Evolutionary conservation across 331 rosid species (phyloP), one percentile per base, ranked within the genome.

Genomic region (Rhamnella rubrinervis): DNA sequence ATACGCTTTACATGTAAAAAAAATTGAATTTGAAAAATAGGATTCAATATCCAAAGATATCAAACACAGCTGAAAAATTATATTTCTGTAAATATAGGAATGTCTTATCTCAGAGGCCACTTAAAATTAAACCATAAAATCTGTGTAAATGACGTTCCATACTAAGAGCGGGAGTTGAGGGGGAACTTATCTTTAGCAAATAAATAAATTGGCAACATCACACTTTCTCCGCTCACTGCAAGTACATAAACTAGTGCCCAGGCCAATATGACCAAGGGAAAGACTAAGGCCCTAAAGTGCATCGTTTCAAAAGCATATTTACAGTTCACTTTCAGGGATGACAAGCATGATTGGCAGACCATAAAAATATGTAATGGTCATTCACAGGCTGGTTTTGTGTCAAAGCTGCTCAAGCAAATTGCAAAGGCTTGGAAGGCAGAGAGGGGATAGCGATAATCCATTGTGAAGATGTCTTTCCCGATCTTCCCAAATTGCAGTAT

Each of bases 341-440:
- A 75, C 78, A 53, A 50, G 58, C 59, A 68, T 19, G 61, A 74
- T 37, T 6, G 13, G 26, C 66, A 62, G 75, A 44, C 47, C 59
- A 52, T 55, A 49, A 35, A 56, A 73, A 44, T 47, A 51, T 21
- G 21, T 31, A 63, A 69, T 61, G 59, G 64, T 92, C 88, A 92
- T 86, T 92, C 97, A 75, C 97, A 92, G 51, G 90, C 96, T 38
- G 93, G 93, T 83, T 92, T 92, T 1, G 97, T 92, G 88, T 89
- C 97, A 55, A 92, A 92, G 88, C 97, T 89, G 74, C 96, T 92
- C 75, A 92, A 79, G 77, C 97, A 89, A 55, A 89, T 84, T 61
- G 96, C 92, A 38, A 92, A 89, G 47, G 97, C 97, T 82, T 89
- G 96, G 84, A 92, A 92, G 37, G 97, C 90, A n/a, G 96, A 92